Evolutionary conservation across 768 basidiomycete genomes (phyloP), one percentile per base, ranked within the genome.

Genomic region (Xerocomellus intermedius): DNA sequence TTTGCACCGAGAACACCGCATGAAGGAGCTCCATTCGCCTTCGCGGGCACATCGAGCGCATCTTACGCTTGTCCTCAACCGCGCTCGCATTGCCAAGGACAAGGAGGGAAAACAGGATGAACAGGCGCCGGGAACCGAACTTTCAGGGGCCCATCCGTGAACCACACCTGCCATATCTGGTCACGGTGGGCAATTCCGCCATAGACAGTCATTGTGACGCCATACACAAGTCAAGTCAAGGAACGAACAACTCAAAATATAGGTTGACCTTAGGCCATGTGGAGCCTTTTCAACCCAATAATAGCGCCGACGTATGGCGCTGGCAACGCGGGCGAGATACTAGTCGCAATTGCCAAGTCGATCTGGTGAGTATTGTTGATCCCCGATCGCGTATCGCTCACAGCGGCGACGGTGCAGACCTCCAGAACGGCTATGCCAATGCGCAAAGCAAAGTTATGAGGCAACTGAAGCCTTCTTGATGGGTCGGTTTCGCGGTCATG

Each of bases 1-100:
- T 30, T 69, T 69, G 45, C 61, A 67, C 5, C 65, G 64, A 7
- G 65, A 67, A 56, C 65, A 69, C 3, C 67, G 63, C 67, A 69
- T 63, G 41, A 57, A 58, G 0, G 59, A 42, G 24, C 1, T 48
- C 58, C 63, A 51, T 0, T 62, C 59, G 46, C 58, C 62, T 36
- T 57, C 50, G 7, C 26, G 42, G 5, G 46, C 26, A 50, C 63
- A 68, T 50, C 53, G 50, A 4, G 42, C 16, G 41, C 67, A 67
- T n/a, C 42, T 46, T 0, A 48, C 36, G 21, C 33, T 50, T 52
- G 48, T 32, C 19, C 39, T 39, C 2, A 55, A 39, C 42, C 42
- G 39, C 19, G 26, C 33, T 22, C 33, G 41, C 49, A 59, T 62
- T 24, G 6, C 21, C 32, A 8, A n/a, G 13, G 14, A 22, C 21